Percentiles rank a stretch among this genome's conserved stretches.
These are phyloP conservation scores for Fusarium sp. DNA, from an alignment of 2,329 filamentous ascomycete genomes.

Conservation along the genomic window DNA sequence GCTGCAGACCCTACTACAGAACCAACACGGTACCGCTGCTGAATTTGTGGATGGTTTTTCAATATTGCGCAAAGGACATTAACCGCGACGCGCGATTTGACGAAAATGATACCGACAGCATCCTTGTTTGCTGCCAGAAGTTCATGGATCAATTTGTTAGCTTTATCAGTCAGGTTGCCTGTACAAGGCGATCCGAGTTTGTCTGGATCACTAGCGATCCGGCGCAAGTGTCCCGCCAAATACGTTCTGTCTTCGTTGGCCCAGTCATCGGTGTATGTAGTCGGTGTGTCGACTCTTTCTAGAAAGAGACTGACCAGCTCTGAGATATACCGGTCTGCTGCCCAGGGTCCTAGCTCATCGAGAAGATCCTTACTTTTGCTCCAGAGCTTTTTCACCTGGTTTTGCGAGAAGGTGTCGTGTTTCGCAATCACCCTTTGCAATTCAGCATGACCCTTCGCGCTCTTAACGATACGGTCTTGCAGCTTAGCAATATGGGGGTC, in stretches of 20 bases:
- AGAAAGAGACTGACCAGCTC: conserved; percentile 57
- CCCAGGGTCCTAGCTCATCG: conserved; percentile 74
- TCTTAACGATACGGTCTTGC: conserved; percentile 50
- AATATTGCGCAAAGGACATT: conserved; percentile 70
- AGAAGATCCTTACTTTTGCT: conserved; percentile 63
- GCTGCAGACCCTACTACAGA: conserved; percentile 66
- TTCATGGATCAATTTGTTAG: conserved; percentile 63
- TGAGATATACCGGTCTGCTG: conserved; percentile 73
- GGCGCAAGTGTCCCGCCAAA: conserved; percentile 60
- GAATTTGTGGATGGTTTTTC: conserved; percentile 61
- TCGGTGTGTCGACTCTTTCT: conserved; percentile 31
- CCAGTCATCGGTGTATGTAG: conserved; percentile 55
- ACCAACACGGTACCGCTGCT: conserved; percentile 62
- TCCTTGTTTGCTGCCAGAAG: conserved; percentile 59
- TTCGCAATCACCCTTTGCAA: conserved; percentile 57
- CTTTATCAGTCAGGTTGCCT: conserved; percentile 67
- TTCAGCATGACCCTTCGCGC: conserved; percentile 54
- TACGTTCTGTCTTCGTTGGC: conserved; percentile 66
- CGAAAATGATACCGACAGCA: conserved; percentile 74
- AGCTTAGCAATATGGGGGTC: conserved; percentile 72
- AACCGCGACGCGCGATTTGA: conserved; percentile 70
- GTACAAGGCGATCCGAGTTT: conserved; percentile 22
- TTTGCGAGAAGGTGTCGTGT: conserved; percentile 63
- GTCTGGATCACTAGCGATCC: conserved; percentile 46
- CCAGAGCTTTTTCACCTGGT: conserved; percentile 67